Percentiles rank a stretch among this genome's conserved stretches.
These are phyloP conservation scores for Glebionis coronaria DNA, from an alignment of 129 eudicot genomes.

Conservation along the genomic window DNA sequence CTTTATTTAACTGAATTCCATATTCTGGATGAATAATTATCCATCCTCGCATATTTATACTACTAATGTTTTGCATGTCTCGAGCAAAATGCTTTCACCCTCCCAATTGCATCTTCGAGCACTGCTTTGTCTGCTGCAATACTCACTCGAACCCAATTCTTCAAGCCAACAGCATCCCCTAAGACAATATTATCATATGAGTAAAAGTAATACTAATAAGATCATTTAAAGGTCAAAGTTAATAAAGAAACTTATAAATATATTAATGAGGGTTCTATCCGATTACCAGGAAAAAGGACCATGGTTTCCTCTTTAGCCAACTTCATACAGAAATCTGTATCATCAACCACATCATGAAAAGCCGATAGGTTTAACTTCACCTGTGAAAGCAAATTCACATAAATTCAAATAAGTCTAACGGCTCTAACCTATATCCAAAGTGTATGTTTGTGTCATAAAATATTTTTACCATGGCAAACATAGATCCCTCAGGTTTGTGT, in stretches of 20 bases:
- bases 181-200: background rate
- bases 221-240: background rate
- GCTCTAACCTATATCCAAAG: no score
- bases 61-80: conserved; percentile 32
- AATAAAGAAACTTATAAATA: background rate
- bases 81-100: conserved; percentile 49
- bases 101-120: conserved; percentile 51
- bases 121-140: conserved; percentile 53
- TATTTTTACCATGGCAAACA: conserved; percentile 46
- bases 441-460: background rate
- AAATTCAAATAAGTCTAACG: background rate
- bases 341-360: conserved; percentile 44
- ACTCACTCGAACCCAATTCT: conserved; percentile 60
- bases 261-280: background rate
- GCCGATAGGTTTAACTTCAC: conserved; percentile 44
- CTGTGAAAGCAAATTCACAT: conserved; percentile 26
- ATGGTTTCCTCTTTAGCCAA: conserved; percentile 66
- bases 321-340: conserved; percentile 61
- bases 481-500: conserved; percentile 51
- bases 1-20: background rate
- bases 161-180: conserved; percentile 46
- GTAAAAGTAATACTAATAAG: background rate
- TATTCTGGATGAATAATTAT: background rate
- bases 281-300: conserved; percentile 53
- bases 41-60: conserved; percentile 5